Evolutionary conservation across 305 asterid species (phyloP), one percentile per base, ranked within the genome.

Genomic region (Solanum hybrid): DNA sequence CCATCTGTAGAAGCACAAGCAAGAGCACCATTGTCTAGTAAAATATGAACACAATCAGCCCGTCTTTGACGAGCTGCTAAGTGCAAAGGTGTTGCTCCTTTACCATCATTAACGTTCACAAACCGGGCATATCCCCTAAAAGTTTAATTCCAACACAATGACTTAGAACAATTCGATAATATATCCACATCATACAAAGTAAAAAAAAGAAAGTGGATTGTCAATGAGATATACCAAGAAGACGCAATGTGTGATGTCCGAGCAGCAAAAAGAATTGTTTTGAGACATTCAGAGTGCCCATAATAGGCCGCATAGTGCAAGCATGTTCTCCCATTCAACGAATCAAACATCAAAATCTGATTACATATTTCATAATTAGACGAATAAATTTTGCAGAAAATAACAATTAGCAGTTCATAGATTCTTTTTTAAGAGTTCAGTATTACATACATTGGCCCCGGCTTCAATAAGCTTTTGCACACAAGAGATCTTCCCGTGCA

Each of bases 1-100:
- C 97, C 94, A 92, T 98, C 95, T 2, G 98, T 96, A 22, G 98
- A 95, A 90, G 99, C 96, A 92, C 97, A 97, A 38, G 95, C 99
- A 37, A 97, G 93, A 85, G 99, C 98, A 88, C 99, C 99, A 85
- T 90, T 96, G 90, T 92, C 98, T 92, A 97, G 90, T 92, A 97
- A 92, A 32, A 91, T 86, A 89, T 95, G 98, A 86, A 96, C 98
- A 90, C 99, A 96, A 64, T 92, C 94, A 75, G 98, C 92, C 87
- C 95, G 94, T 89, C 93, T 94, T 91, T 95, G 98, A 88, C 99
- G 98, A 45, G 99, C 93, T 15, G 99, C 98, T 91, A 97, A 93
- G 91, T 97, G 99, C 95, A 97, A 92, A 24, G 99, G 99, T 0
- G 99, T 97, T 82, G 99, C 99, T 56, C 99, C 99, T 91, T 95